Conservation (phyloP, 805 yeast genomes). For the Lipomyces orientalis region DNA sequence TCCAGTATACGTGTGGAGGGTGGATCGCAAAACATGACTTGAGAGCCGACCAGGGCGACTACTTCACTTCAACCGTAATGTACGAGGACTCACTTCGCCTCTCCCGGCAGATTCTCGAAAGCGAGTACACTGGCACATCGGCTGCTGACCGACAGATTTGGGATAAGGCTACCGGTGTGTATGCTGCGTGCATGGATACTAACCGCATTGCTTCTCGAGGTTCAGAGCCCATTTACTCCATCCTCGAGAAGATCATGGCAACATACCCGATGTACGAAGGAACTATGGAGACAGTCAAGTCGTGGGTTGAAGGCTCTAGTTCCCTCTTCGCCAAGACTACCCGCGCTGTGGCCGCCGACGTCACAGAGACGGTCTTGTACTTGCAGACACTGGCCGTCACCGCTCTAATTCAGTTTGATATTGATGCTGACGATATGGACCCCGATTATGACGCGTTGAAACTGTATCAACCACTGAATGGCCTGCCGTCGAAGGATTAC, state of each 20-base stretch:
- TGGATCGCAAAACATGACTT: conserved; percentile 35
- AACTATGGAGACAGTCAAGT: conserved; percentile 15
- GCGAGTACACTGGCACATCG: conserved; percentile 27
- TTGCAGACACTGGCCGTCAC: conserved; percentile 32
- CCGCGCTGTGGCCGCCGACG: conserved; percentile 29
- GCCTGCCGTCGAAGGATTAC: conserved; percentile 37
- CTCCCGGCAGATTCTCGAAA: conserved; percentile 33
- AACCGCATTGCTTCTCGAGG: conserved; percentile 30
- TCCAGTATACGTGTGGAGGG: conserved; percentile 35
- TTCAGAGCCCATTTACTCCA: conserved; percentile 30
- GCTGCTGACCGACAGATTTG: conserved; percentile 31
- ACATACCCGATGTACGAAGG: conserved; percentile 25
- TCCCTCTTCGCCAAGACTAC: conserved; percentile 4
- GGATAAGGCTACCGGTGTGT: conserved; percentile 36
- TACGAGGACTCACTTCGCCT: conserved; percentile 31
- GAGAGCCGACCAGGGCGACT: conserved; percentile 33
- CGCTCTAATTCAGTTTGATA: conserved; percentile 31
- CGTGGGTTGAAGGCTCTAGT: conserved; percentile 29
- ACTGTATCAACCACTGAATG: conserved; percentile 33
- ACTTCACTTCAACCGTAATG: conserved; percentile 33
- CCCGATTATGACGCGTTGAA: conserved; percentile 31
- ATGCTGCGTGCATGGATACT: conserved; percentile 36
- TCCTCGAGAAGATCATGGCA: conserved; percentile 26
- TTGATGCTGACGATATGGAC: conserved; percentile 36
- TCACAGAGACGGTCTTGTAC: conserved; percentile 31